Evolutionary conservation across 2,329 filamentous ascomycete species (phyloP), one percentile per base, ranked within the genome.

Genomic region (Exserohilum rostratum): DNA sequence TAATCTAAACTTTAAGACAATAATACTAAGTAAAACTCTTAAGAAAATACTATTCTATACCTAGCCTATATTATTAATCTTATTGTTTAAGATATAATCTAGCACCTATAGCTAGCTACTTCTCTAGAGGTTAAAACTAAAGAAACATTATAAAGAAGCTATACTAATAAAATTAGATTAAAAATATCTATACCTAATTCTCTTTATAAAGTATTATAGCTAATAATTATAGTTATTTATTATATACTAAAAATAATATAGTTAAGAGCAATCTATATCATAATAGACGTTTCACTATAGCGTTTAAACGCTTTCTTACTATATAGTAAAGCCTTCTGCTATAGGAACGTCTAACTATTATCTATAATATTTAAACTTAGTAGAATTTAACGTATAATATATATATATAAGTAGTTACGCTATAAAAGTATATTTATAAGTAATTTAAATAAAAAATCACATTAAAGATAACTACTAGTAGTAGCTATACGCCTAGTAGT

Each of bases 391-490:
- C 7, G 7, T 25, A 25, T 25, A 25, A 57, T 44, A 53, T 53
- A 42, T 53, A 40, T n/a, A 20, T 2, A 5, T n/a, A 22, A 4
- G 54, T n/a, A 25, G 9, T 57, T 22, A 53, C 50, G 30, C 18
- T 57, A 11, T 25, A 53, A 22, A 31, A 22, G 33, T 57, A 53
- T 40, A 53, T 57, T 47, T 38, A 57, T 39, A 30, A 53, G 34
- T 57, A 46, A 40, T 37, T 57, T 39, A 39, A 50, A 47, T 17
- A 47, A 44, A 30, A 55, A 25, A 51, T 50, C 7, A 25, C 7
- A 25, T 25, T n/a, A n/a, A n/a, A n/a, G n/a, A n/a, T n/a, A n/a
- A n/a, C n/a, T n/a, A n/a, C n/a, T n/a, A n/a, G n/a, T n/a, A n/a
- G n/a, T n/a, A n/a, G n/a, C n/a, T n/a, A n/a, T n/a, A n/a, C n/a